Evolutionary conservation across 768 basidiomycete genomes (phyloP), one percentile per base, ranked within the genome.

Genomic region (Hydnomerulius pinastri): DNA sequence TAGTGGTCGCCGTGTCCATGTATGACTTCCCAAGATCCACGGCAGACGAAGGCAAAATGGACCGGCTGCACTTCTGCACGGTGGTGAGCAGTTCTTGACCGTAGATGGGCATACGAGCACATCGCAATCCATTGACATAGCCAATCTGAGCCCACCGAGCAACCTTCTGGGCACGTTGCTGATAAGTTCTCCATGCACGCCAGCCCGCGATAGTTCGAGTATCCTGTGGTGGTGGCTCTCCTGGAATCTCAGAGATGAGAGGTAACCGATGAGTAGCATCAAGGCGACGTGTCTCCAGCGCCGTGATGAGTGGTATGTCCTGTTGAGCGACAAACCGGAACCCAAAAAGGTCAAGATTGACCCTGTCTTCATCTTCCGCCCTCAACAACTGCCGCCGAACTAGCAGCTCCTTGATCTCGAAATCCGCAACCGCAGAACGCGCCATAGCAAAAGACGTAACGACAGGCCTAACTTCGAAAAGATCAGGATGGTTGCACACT

Each of bases 401-500:
- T 27, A 98, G 79, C 57, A 99, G 66, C 50, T 98, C 89, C 78
- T 95, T 80, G 80, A 97, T 81, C 73, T 93, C 77, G 69, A 85
- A 85, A 70, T 91, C 82, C 53, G 82, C 91, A 53, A 82, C 78
- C 47, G 79, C 91, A 50, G 86, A 93, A 57, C 79, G 87, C 50
- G 73, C 74, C 84, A 82, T 87, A 4, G 78, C 83, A 66, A 87
- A 91, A 21, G 80, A 92, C 45, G 81, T 90, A 47, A 83, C 84
- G 52, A 86, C 84, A 1, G 93, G 90, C 59, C 93, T 86, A 43
- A 90, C 84, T 68, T 95, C 90, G 64, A 96, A 95, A 9, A 94
- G 75, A 68, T 94, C 88, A 0, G 95, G 96, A 68, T 98, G 93
- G 48, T 91, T 94, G 74, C 92, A 92, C 36, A 96, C 92, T 73